A percentile compares a stretch with the other conserved stretches of the same genome.
Conservation (phyloP, 371 early-diverging fungal genomes). For the Neoconidiobolus thromboides region DNA sequence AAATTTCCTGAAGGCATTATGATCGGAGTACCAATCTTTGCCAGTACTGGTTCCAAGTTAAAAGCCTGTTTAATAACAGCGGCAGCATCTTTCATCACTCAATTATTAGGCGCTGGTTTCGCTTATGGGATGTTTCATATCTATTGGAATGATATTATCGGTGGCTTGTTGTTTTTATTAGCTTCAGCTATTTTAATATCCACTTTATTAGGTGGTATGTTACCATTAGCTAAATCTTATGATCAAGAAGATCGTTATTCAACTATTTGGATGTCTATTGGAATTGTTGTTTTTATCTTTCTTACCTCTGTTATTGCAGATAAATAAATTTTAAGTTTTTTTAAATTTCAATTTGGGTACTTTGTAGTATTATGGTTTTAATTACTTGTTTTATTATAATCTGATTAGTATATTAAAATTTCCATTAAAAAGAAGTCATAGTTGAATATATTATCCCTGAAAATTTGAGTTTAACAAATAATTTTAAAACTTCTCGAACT, state of each 20-base stretch:
- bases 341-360: too few relatives aligned
- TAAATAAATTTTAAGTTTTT: too few relatives aligned
- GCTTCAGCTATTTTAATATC: constrained; percentile 7
- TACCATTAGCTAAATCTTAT: constrained; percentile 9
- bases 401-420: too few relatives aligned
- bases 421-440: too few relatives aligned
- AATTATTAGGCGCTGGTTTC: constrained; percentile 8
- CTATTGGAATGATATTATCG: constrained; percentile 8
- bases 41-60: constrained; percentile 6
- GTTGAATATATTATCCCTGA: too few relatives aligned
- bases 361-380: too few relatives aligned
- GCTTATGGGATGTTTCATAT: constrained; percentile 9
- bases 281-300: background rate
- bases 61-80: constrained; percentile 6
- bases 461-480: too few relatives aligned
- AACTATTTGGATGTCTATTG: background rate
- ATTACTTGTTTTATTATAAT: too few relatives aligned
- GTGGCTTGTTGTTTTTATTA: constrained; percentile 7
- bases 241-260: constrained; percentile 8
- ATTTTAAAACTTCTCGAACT: too few relatives aligned
- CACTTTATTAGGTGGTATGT: constrained; percentile 9
- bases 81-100: constrained; percentile 4
- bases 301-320: background rate
- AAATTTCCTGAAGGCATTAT: constrained; percentile 13
- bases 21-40: constrained; percentile 10